These are phyloP conservation scores for Cutaneotrichosporon sp. DNA, from an alignment of 1,284 basidiomycete species.

Conservation along the genomic window DNA sequence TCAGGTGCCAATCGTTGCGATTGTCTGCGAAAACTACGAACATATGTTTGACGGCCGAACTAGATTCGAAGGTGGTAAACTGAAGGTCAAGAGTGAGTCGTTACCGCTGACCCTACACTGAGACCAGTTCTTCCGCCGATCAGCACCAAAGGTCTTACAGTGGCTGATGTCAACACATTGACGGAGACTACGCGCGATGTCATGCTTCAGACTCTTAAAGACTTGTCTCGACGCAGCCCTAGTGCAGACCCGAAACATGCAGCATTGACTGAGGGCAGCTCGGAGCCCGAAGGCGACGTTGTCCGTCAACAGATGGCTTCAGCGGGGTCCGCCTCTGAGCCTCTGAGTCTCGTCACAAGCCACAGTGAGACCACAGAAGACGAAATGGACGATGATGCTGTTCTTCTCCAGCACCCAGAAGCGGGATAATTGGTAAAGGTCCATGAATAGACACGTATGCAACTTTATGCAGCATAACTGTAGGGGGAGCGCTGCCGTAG, in stretches of 20 bases:
- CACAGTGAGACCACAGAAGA: conserved; percentile 38
- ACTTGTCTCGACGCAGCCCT: conserved; percentile 33
- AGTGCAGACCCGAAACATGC: conserved; percentile 2
- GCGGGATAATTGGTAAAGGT: background rate
- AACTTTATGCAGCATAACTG: too few relatives aligned
- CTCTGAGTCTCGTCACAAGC: conserved; percentile 4
- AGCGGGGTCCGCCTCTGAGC: background rate
- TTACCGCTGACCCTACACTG: background rate
- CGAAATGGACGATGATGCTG: conserved; percentile 48
- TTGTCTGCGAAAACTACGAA: conserved; percentile 94
- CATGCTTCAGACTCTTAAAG: conserved; percentile 48
- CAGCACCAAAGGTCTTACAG: conserved; percentile 49
- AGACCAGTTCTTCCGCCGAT: conserved; percentile 52
- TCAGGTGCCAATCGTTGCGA: conserved; percentile 75
- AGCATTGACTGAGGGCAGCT: background rate
- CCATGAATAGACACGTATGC: too few relatives aligned
- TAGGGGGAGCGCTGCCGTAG: too few relatives aligned
- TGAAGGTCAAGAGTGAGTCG: conserved; percentile 73
- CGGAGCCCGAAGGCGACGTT: background rate
- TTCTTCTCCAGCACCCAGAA: conserved; percentile 41
- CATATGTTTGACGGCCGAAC: conserved; percentile 67
- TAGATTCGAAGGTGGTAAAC: conserved; percentile 68
- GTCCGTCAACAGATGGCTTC: background rate
- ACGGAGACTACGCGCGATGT: conserved; percentile 46
- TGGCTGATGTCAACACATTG: conserved; percentile 49